Conservation (phyloP, 192 early-diverging fungal species). For the Umbelopsis isabellina region DNA sequence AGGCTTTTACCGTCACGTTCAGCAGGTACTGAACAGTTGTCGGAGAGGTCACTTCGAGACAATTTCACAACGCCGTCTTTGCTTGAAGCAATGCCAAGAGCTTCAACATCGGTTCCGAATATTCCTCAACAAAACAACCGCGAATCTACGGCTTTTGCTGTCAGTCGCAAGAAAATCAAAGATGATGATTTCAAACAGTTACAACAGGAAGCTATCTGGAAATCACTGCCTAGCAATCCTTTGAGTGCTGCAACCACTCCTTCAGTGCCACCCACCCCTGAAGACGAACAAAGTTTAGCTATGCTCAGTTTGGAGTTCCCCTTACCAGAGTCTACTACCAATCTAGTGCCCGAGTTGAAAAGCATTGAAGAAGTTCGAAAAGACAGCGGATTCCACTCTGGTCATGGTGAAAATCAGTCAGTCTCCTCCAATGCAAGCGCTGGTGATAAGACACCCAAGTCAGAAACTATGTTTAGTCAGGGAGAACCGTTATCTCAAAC, state of each 20-base stretch:
- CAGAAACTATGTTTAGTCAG: neutral
- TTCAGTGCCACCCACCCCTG: neutral
- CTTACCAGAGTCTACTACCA: constrained; percentile 13
- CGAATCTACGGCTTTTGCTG: neutral
- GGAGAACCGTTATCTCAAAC: neutral
- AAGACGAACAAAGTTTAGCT: constrained; percentile 1
- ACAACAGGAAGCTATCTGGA: constrained; percentile 9
- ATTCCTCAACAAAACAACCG: neutral
- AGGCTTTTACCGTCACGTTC: constrained; percentile 13
- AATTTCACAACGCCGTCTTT: neutral
- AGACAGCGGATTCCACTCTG: constrained; percentile 42
- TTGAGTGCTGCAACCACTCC: constrained; percentile 17
- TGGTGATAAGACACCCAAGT: neutral
- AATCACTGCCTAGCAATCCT: constrained; percentile 25
- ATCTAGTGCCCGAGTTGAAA: neutral
- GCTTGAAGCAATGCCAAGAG: neutral
- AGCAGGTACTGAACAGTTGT: constrained; percentile 15
- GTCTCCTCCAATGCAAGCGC: constrained; percentile 23
- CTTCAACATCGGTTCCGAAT: neutral
- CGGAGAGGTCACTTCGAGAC: neutral
- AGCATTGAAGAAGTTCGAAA: constrained; percentile 25
- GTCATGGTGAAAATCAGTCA: constrained; percentile 29
- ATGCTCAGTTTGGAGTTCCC: constrained; percentile 21
- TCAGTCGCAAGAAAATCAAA: constrained; percentile 14
- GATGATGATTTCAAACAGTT: constrained; percentile 8